Evolutionary conservation across 805 yeast genomes (phyloP), one percentile per base, ranked within the genome.

Genomic region (Teunomyces pallodes): DNA sequence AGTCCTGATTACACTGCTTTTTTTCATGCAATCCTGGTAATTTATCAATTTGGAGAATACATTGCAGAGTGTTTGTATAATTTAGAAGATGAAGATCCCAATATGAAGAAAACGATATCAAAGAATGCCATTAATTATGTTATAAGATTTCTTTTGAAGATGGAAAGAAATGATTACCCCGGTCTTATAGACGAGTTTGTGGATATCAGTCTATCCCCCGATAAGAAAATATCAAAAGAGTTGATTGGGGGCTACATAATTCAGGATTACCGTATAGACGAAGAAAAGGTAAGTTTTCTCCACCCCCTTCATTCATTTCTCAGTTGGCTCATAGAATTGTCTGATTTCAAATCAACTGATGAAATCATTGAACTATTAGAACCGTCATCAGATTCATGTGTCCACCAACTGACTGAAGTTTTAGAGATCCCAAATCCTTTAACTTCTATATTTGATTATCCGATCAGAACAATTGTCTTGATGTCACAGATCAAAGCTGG

Each of bases 401-500:
- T 38, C 2, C 30, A 20, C 17, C 14, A 26, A 3, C 41, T 26
- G 30, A 24, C 16, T n/a, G 35, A 33, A 13, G 3, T 43, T n/a
- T 30, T 46, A 14, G 49, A 42, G 42, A 52, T 33, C 46, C 51
- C 61, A 20, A 55, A 53, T 54, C 50, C 59, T 2, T 42, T 63
- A 5, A 58, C 62, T 39, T 47, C 56, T 9, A 58, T 86, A 5
- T 79, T 86, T 53, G 96, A 90, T 53, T 84, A 86, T 53, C 86
- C 97, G 0, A 64, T 94, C 16, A 75, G 95, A 48, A 85, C 91
- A 0, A 60, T 90, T 27, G 96, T 88, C 0, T 65, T 88, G 7
- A 66, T 89, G 54, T 82, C 96, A 0, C 97, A 94, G 58, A 87
- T 92, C 7, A 85, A 88, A 51, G 83, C 87, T 0, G 97, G 97